Conservation (phyloP, 495 filamentous ascomycete genomes). For the Aspergillus ellipticus region DNA sequence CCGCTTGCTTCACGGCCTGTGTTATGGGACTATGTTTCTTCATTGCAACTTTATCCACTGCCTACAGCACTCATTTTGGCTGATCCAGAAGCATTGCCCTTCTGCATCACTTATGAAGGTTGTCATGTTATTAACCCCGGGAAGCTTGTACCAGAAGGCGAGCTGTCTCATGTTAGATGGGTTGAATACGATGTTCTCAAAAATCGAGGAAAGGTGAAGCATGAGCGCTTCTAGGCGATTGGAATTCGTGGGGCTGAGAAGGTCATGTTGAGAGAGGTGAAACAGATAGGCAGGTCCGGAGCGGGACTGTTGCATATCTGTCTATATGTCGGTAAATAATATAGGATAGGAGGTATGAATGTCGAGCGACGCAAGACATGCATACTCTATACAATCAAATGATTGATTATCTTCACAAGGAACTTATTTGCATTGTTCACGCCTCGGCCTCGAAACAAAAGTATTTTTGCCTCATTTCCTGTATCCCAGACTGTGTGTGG, state of each 20-base stretch:
- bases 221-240: conserved; percentile 32
- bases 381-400: too few relatives aligned
- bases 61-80: conserved; percentile 78
- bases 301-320: too few relatives aligned
- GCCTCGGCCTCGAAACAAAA: too few relatives aligned
- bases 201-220: conserved; percentile 51
- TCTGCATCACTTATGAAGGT: conserved; percentile 85
- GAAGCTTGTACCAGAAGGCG: conserved; percentile 59
- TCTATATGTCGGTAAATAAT: too few relatives aligned
- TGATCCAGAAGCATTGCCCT: conserved; percentile 75
- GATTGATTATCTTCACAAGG: too few relatives aligned
- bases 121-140: conserved; percentile 97
- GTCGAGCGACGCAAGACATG: too few relatives aligned
- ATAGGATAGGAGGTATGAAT: too few relatives aligned
- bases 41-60: conserved; percentile 79
- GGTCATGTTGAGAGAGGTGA: not conserved
- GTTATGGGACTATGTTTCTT: conserved; percentile 77
- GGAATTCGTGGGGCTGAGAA: not conserved
- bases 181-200: conserved; percentile 73
- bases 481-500: not conserved
- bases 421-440: too few relatives aligned
- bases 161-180: conserved; percentile 68
- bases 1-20: conserved; percentile 70
- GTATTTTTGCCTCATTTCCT: not conserved
- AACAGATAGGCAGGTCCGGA: not conserved